Base-by-base conservation (phyloP, 2,329 filamentous ascomycete species). In the Sporothrix humicola region DNA sequence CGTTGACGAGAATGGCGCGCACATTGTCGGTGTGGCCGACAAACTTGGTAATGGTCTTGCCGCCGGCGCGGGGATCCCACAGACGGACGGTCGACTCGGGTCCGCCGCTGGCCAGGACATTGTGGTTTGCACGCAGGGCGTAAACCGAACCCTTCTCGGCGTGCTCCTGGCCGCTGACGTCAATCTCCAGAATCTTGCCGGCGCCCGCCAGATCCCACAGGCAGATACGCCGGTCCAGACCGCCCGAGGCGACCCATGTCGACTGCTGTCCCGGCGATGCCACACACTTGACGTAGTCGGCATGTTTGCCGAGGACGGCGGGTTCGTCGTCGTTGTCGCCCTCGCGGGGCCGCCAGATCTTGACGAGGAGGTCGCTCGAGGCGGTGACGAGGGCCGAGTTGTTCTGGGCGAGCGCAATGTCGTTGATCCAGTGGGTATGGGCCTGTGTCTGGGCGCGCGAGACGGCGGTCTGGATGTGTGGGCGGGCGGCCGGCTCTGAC, bases 11-110 rank as follows among this genome's bases (percentile, higher is more conserved):
- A 75, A 99, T 94, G 77, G 95, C 92, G 66, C 96, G 91, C 77
- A 99, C 91, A 77, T 95, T 98, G 85, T 97, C 95, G 23, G 95
- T 97, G 81, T 99, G 96, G 5, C 96, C 96, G 26, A 98, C 94
- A 77, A 99, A 95, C 82, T 98, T 98, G 76, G 95, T 98, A 74
- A 98, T 92, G 76, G 93, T 89, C 83, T 96, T 94, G 69, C 76
- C 74, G 73, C 95, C 95, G 10, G 93, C 92, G 78, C 92, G 91
- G 66, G 94, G 90, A 82, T 99, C 96, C 92, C 97, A 98, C 15
- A 99, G 85, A 71, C 96, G 89, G 48, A 98, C 93, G 59, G 94
- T 94, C 79, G 94, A 96, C 83, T 99, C 96, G 0, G 96, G 96
- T 0, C 96, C 96, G 73, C 96, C 96, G 79, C 93, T 97, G 46